Base-by-base conservation (phyloP, 495 filamentous ascomycete species). In the Apiosordaria backusii region DNA sequence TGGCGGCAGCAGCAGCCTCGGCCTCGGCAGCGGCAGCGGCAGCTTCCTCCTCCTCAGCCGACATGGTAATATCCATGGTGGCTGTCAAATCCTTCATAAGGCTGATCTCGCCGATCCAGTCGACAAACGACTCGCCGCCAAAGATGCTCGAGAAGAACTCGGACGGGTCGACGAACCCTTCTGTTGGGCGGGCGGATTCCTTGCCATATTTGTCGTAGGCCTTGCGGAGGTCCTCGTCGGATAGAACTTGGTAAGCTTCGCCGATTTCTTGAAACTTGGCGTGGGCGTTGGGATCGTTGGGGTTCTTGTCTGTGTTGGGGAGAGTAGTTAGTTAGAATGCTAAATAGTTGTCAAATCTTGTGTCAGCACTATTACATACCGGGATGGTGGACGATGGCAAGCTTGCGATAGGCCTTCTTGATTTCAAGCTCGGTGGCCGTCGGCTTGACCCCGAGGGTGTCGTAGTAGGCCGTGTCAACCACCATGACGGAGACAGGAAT, bases 61-160 rank as follows among this genome's bases (percentile, higher is more conserved):
- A 81, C 85, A 89, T 89, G 19, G 90, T 92, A 66, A 96, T 96
- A 70, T 95, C 92, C 91, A 95, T 94, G 2, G 92, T 92, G 65
- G 90, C 87, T 3, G 91, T 93, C 50, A 96, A 81, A 70, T 95
- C 92, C 77, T 93, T 95, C 89, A 96, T 94, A 61, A 96, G 84
- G 57, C 89, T 92, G 67, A 96, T 93, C 79, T 96, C 92, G 62
- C 92, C 92, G 71, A 95, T 96, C 74, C 92, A 86, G 77, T 95
- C 94, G 24, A 89, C 84, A 73, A 99, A 99, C 4, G 96, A 95
- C 65, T 97, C 94, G 45, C 95, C 95, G 68, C 95, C 95, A 72
- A 99, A 99, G 66, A 99, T 98, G 84, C 92, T 96, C 69, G 91
- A 88, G 78, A 99, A 98, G 87, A 99, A 99, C 80, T 99, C 96